Evolutionary conservation across 805 yeast genomes (phyloP).

Genomic region (Candida piceae): DNA sequence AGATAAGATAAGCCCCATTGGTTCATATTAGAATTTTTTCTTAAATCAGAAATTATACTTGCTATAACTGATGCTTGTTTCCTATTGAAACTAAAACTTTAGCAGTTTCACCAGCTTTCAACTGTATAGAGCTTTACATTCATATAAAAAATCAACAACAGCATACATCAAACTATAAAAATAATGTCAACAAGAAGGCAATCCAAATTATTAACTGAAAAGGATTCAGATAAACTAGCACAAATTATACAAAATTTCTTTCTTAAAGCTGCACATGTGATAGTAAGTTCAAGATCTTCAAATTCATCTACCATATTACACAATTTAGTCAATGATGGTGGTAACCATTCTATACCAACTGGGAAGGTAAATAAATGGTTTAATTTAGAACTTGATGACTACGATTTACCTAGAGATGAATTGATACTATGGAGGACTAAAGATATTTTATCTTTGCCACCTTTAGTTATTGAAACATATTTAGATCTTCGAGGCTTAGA

Average conservation of each 20-base stretch:
- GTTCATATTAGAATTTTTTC: too few species aligned
- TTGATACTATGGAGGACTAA: conserved; percentile 53
- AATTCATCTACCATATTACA: too few species aligned
- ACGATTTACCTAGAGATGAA: conserved; percentile 44
- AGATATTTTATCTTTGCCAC: conserved; percentile 53
- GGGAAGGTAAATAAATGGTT: conserved; percentile 60
- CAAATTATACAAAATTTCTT: conserved; percentile 52
- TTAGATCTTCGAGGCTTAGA: conserved; percentile 25
- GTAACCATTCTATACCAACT: too few species aligned
- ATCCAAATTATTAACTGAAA: conserved; percentile 23
- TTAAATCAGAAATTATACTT: too few species aligned
- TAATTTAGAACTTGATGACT: conserved; percentile 42
- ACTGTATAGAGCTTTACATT: too few species aligned
- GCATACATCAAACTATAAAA: too few species aligned
- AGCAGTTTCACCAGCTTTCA: too few species aligned
- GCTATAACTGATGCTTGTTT: not conserved
- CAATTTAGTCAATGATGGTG: too few species aligned
- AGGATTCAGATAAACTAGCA: conserved; percentile 29
- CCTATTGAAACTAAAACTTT: not conserved
- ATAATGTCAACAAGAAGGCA: conserved; percentile 4
- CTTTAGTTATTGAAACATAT: conserved; percentile 80
- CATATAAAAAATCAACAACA: too few species aligned
- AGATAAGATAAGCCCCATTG: too few species aligned
- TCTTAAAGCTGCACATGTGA: conserved; percentile 53
- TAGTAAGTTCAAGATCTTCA: conserved; percentile 27